Percentiles rank a stretch among this genome's conserved stretches.
phyloP scores from a whole-genome alignment of 148 eudicot species.

The Camellia japonica region DNA sequence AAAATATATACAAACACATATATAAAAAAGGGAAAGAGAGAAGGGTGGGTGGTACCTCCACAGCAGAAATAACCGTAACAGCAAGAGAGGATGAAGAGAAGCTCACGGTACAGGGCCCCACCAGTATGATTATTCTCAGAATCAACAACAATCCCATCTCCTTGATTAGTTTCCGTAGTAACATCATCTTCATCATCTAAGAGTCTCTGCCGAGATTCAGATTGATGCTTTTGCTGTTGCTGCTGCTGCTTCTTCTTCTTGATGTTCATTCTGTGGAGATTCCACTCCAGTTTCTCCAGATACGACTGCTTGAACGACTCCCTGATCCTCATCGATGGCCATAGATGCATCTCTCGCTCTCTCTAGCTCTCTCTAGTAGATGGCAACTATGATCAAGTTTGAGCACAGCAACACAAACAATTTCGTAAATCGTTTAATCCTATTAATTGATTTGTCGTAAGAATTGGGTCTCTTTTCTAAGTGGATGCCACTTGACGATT shows the following conservation, averaged over 20 bases:
- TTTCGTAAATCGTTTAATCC: no score
- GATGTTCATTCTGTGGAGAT: conserved; percentile 39
- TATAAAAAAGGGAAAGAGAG: neutral
- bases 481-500: no score
- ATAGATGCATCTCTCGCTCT: conserved; percentile 60
- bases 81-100: conserved; percentile 47
- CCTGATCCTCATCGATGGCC: conserved; percentile 66
- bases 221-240: conserved; percentile 14
- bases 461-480: no score
- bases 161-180: neutral
- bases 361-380: neutral
- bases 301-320: conserved; percentile 56
- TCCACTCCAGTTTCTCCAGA: conserved; percentile 51
- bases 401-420: neutral
- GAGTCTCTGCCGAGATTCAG: conserved; percentile 23
- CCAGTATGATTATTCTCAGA: conserved; percentile 3
- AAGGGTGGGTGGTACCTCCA: conserved; percentile 39
- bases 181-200: conserved; percentile 8
- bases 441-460: no score
- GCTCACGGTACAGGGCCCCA: conserved; percentile 27
- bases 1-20: neutral
- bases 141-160: neutral
- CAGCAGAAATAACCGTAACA: conserved; percentile 60
- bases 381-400: neutral
- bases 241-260: conserved; percentile 24